Percentiles rank a stretch among this genome's conserved stretches.
phyloP scores from a whole-genome alignment of 108 stramenopile genomes.

The Nitzschia palea region DNA sequence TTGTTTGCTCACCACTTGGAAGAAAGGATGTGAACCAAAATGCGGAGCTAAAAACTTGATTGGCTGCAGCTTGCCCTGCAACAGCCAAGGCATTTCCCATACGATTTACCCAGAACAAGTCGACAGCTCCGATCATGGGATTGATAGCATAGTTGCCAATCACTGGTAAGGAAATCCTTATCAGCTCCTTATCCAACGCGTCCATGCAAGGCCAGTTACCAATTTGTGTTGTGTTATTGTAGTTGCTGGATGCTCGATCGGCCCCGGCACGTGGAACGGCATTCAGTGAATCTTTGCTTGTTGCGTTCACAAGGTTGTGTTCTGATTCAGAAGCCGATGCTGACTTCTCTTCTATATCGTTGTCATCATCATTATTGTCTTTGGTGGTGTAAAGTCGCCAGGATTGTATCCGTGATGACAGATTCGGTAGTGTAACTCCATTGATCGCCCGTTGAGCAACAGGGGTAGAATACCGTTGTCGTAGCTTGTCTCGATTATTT shows the following conservation, averaged over 20 bases:
- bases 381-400: too few species aligned
- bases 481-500: background rate
- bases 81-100: slow-evolving; percentile 91
- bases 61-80: slow-evolving; percentile 89
- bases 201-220: slow-evolving; percentile 65
- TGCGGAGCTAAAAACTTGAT: slow-evolving; percentile 81
- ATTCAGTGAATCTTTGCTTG: too few species aligned
- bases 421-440: too few species aligned
- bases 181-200: slow-evolving; percentile 70
- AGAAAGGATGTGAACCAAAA: slow-evolving; percentile 87
- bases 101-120: slow-evolving; percentile 89
- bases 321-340: too few species aligned
- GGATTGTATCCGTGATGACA: too few species aligned
- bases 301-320: too few species aligned
- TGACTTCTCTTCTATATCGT: too few species aligned
- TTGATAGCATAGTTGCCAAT: slow-evolving; percentile 91
- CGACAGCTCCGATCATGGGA: slow-evolving; percentile 84
- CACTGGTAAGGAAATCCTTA: slow-evolving; percentile 80
- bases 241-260: too few species aligned
- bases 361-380: too few species aligned
- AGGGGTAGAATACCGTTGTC: too few species aligned
- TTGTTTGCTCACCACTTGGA: slow-evolving; percentile 72
- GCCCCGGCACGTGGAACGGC: too few species aligned
- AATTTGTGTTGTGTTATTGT: background rate
- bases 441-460: too few species aligned